Percentiles rank a stretch among this genome's conserved stretches.
Conservation (phyloP, 2,329 filamentous ascomycete genomes). For the Aspergillus piperis region DNA sequence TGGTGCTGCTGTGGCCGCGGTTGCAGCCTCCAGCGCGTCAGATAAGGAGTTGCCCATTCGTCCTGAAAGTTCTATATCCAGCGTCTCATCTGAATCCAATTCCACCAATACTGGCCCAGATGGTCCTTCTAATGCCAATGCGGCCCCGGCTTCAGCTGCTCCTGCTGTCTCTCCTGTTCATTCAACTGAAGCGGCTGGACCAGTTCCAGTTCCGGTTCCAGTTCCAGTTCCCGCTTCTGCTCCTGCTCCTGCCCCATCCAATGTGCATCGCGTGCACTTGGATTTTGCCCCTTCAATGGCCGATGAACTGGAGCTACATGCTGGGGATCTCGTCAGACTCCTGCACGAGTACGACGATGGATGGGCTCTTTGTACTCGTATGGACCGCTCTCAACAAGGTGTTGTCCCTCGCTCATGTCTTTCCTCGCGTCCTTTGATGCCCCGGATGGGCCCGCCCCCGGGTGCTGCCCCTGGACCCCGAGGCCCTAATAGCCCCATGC, state of each 20-base stretch:
- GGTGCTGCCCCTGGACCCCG: slow-evolving; percentile 33
- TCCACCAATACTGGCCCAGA: slow-evolving; percentile 28
- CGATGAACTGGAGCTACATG: slow-evolving; percentile 80
- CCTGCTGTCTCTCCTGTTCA: slow-evolving; percentile 17
- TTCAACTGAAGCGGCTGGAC: slow-evolving; percentile 16
- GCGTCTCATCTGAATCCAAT: slow-evolving; percentile 22
- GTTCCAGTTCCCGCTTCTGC: slow-evolving; percentile 5
- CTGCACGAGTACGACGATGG: slow-evolving; percentile 97
- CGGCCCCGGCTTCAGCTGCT: slow-evolving; percentile 11
- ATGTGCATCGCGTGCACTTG: slow-evolving; percentile 89
- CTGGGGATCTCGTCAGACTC: slow-evolving; percentile 82
- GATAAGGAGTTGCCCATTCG: slow-evolving; percentile 24
- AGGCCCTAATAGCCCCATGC: slow-evolving; percentile 36
- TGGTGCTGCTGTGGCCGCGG: slow-evolving; percentile 43
- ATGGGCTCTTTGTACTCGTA: slow-evolving; percentile 90
- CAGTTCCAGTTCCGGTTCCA: slow-evolving; percentile 36
- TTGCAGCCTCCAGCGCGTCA: slow-evolving; percentile 30
- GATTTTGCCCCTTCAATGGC: slow-evolving; percentile 92
- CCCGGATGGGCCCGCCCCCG: slow-evolving; percentile 57
- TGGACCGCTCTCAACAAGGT: slow-evolving; percentile 89
- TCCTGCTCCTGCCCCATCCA: slow-evolving; percentile 48
- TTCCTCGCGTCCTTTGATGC: slow-evolving; percentile 87
- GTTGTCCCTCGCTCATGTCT: slow-evolving; percentile 92
- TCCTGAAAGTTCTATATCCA: slow-evolving; percentile 25
- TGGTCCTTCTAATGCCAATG: slow-evolving; percentile 22